Conservation (phyloP, 2,329 filamentous ascomycete genomes). For the Fusarium tuaranense region DNA sequence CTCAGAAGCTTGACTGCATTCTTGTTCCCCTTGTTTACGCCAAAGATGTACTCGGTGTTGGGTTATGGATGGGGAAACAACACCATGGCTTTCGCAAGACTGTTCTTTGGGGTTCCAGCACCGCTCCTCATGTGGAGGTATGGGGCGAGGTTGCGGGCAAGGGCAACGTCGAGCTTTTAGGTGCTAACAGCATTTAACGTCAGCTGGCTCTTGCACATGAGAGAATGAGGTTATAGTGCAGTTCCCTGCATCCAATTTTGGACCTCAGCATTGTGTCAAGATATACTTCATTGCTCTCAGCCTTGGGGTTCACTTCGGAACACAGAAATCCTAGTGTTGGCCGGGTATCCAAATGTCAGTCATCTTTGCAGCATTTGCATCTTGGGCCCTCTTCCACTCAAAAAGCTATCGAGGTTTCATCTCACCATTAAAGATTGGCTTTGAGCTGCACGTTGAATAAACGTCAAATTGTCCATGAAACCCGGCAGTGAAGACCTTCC, state of each 20-base stretch:
- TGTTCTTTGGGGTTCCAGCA: constrained; percentile 52
- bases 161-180: constrained; percentile 15
- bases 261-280: not conserved
- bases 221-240: not conserved
- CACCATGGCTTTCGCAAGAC: constrained; percentile 50
- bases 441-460: not conserved
- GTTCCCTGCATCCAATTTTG: not conserved
- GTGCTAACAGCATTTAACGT: not conserved
- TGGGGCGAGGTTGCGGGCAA: constrained; percentile 49
- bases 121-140: constrained; percentile 56
- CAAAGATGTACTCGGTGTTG: constrained; percentile 50
- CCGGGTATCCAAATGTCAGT: not conserved
- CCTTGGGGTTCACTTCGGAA: not conserved
- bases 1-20: constrained; percentile 60
- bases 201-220: not conserved
- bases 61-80: constrained; percentile 56
- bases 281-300: not conserved
- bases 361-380: not conserved
- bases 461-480: not conserved
- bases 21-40: constrained; percentile 62
- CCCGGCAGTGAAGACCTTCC: not conserved
- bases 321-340: not conserved
- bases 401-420: not conserved
- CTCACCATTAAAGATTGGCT: not conserved
- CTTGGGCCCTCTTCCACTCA: not conserved